Conservation (phyloP, 169 alveolate species). For the Toxoplasma gondii region DNA sequence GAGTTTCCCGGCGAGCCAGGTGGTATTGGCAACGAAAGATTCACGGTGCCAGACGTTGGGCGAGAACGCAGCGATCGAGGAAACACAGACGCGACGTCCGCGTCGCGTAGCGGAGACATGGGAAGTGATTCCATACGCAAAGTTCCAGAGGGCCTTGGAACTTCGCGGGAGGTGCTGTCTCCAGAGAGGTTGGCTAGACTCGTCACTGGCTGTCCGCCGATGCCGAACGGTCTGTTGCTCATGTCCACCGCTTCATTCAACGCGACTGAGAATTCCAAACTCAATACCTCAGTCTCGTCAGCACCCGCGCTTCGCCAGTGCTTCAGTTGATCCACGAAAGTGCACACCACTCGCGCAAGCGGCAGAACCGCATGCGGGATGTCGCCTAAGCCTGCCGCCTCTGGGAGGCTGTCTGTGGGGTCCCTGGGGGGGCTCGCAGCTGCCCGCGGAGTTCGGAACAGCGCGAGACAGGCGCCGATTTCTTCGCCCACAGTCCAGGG, state of each 20-base stretch:
- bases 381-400: background rate
- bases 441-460: background rate
- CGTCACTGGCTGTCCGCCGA: too few species aligned
- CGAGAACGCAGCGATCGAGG: too few species aligned
- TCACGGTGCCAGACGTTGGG: too few species aligned
- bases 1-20: too few species aligned
- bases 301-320: conserved; percentile 25
- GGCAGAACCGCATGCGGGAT: background rate
- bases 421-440: background rate
- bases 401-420: background rate
- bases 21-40: too few species aligned
- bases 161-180: too few species aligned
- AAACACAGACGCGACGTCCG: too few species aligned
- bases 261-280: background rate
- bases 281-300: background rate
- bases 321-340: background rate
- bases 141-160: too few species aligned
- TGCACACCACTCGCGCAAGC: background rate
- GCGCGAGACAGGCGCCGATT: background rate
- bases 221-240: background rate
- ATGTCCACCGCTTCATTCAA: background rate
- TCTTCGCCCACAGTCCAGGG: background rate
- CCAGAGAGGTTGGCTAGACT: too few species aligned
- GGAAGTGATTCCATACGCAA: too few species aligned
- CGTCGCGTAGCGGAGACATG: too few species aligned